These are phyloP conservation scores for Chimonanthus praecox DNA, from an alignment of 164 flowering plant species.

Conservation along the genomic window DNA sequence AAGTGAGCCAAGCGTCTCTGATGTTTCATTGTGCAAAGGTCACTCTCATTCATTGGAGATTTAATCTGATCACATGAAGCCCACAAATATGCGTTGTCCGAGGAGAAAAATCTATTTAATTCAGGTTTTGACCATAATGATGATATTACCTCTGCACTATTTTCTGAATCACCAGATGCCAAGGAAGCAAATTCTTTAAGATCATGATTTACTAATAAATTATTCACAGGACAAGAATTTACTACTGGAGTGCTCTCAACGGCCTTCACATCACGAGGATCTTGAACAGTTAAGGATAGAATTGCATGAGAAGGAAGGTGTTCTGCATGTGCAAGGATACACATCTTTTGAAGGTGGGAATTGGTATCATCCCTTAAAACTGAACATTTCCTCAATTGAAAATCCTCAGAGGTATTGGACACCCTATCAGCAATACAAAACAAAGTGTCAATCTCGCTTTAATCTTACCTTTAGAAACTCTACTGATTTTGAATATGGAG, in stretches of 20 bases:
- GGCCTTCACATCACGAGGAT: slow-evolving; percentile 50
- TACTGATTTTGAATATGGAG: neutral
- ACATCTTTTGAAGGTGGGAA: slow-evolving; percentile 13
- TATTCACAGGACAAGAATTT: slow-evolving; percentile 4
- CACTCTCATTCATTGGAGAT: slow-evolving; percentile 64
- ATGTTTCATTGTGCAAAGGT: slow-evolving; percentile 57
- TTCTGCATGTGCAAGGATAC: slow-evolving; percentile 36
- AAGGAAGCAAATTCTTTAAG: slow-evolving; percentile 10
- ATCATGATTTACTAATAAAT: slow-evolving; percentile 17
- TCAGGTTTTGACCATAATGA: slow-evolving; percentile 22
- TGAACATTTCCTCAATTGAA: slow-evolving; percentile 29
- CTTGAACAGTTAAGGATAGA: slow-evolving; percentile 50
- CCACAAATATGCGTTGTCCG: slow-evolving; percentile 51
- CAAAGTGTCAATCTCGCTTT: neutral
- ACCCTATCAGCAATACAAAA: slow-evolving; percentile 11
- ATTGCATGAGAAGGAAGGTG: slow-evolving; percentile 40
- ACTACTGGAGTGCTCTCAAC: slow-evolving; percentile 19
- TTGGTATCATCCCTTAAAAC: slow-evolving; percentile 13
- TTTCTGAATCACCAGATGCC: slow-evolving; percentile 9
- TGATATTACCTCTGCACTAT: slow-evolving; percentile 12
- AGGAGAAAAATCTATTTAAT: slow-evolving; percentile 8
- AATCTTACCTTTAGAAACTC: neutral
- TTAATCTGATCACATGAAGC: slow-evolving; percentile 24
- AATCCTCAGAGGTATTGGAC: slow-evolving; percentile 31
- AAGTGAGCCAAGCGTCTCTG: slow-evolving; percentile 37